A percentile compares a stretch with the other conserved stretches of the same genome.
These are phyloP conservation scores for Pyrenophora graminea DNA, from an alignment of 2,329 filamentous ascomycete genomes.

Conservation along the genomic window DNA sequence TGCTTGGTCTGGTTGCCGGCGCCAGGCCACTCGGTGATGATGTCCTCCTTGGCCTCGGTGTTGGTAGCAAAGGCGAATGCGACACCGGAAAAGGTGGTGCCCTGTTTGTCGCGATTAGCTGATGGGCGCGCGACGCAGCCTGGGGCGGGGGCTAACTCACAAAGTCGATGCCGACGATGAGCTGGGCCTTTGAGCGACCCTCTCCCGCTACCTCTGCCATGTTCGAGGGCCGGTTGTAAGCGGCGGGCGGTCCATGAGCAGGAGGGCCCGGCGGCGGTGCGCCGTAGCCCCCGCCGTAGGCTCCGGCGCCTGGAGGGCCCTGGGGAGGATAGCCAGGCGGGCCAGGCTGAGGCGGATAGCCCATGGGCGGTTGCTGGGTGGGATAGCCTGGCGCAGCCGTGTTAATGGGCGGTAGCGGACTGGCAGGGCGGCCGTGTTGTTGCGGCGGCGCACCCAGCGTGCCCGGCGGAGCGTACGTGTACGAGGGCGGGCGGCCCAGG, in stretches of 20 bases:
- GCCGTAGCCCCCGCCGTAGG: constrained; percentile 37
- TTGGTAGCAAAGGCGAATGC: constrained; percentile 93
- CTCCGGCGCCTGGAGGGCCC: constrained; percentile 30
- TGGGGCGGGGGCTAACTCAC: constrained; percentile 55
- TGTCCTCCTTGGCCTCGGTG: constrained; percentile 96
- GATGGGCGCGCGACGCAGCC: constrained; percentile 40
- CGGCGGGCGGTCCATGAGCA: constrained; percentile 37
- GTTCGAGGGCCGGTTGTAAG: constrained; percentile 38
- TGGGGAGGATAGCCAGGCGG: constrained; percentile 49
- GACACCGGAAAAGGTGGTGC: constrained; percentile 96
- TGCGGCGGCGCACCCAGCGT: constrained; percentile 44
- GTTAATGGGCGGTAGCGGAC: constrained; percentile 62
- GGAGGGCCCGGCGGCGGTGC: constrained; percentile 34
- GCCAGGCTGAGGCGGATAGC: constrained; percentile 48
- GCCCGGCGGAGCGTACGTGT: constrained; percentile 58
- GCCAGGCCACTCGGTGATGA: constrained; percentile 98
- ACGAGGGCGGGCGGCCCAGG: constrained; percentile 66
- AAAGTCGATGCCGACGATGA: constrained; percentile 99
- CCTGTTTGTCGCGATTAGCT: constrained; percentile 56
- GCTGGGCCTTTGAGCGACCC: constrained; percentile 88
- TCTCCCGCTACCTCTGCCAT: constrained; percentile 79
- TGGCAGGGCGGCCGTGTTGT: constrained; percentile 54
- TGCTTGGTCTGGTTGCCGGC: constrained; percentile 98
- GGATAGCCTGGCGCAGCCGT: constrained; percentile 54
- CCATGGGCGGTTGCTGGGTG: constrained; percentile 45